Conservation (phyloP, 2,329 filamentous ascomycete species). For the Xylariaceae sp. region DNA sequence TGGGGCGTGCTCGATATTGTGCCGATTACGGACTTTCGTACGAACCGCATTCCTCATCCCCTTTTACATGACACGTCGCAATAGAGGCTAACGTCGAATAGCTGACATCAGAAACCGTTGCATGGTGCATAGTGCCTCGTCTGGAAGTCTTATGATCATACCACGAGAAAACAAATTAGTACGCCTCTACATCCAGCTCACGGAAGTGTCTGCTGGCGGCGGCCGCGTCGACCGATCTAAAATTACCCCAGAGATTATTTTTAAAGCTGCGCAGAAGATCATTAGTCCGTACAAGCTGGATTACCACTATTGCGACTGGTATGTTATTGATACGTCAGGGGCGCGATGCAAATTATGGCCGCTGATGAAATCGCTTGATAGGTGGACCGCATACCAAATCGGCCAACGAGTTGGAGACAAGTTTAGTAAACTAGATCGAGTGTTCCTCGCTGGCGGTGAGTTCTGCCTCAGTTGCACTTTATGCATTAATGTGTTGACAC, state of each 20-base stretch:
- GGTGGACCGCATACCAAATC: constrained; percentile 61
- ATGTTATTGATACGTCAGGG: constrained; percentile 30
- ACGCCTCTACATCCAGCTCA: constrained; percentile 69
- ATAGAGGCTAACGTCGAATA: constrained; percentile 21
- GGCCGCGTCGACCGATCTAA: constrained; percentile 62
- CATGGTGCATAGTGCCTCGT: constrained; percentile 60
- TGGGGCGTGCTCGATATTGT: constrained; percentile 55
- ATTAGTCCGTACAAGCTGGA: constrained; percentile 70
- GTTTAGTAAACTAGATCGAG: constrained; percentile 60
- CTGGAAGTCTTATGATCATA: constrained; percentile 68
- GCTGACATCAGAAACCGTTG: constrained; percentile 63
- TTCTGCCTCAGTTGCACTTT: not conserved
- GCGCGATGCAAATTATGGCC: not conserved
- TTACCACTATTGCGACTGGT: constrained; percentile 71
- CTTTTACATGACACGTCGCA: not conserved
- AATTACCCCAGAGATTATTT: constrained; percentile 68
- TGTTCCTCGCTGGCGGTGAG: constrained; percentile 70
- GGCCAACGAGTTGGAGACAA: constrained; percentile 66
- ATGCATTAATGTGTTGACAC: not conserved
- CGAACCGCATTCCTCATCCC: constrained; percentile 5
- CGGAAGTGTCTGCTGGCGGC: constrained; percentile 50
- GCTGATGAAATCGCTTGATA: not conserved
- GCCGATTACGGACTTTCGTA: constrained; percentile 57
- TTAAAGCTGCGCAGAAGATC: constrained; percentile 67
- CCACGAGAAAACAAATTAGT: constrained; percentile 68